A percentile compares a stretch with the other conserved stretches of the same genome.
Conservation (phyloP, 192 early-diverging fungal species). For the Mortierella alpina region DNA sequence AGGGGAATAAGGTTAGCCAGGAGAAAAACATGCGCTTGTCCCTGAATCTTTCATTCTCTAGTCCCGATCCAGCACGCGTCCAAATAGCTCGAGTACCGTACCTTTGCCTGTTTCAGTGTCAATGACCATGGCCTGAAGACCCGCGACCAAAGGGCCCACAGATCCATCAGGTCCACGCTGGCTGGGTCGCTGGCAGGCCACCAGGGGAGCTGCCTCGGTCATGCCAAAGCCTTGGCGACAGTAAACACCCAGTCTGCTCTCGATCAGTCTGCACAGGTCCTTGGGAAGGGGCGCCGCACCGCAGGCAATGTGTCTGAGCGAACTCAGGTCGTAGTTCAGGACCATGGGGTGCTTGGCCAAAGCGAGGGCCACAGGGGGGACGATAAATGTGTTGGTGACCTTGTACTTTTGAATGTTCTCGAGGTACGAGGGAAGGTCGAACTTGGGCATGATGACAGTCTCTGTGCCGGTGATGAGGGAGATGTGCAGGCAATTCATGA, state of each 20-base stretch:
- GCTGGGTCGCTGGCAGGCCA: constrained; percentile 29
- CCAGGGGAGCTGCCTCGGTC: constrained; percentile 58
- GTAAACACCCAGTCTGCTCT: constrained; percentile 52
- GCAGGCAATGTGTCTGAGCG: constrained; percentile 68
- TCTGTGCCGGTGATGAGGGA: constrained; percentile 57
- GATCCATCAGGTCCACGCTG: constrained; percentile 49
- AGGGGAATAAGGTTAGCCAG: not conserved
- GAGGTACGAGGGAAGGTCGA: constrained; percentile 73
- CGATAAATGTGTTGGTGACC: constrained; percentile 71
- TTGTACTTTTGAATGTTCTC: constrained; percentile 76
- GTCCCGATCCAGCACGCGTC: too few species aligned
- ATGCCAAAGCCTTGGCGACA: constrained; percentile 73
- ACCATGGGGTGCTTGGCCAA: constrained; percentile 82
- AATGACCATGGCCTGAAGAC: constrained; percentile 58
- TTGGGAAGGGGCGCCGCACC: constrained; percentile 86
- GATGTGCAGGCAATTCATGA: constrained; percentile 62
- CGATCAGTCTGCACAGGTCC: constrained; percentile 70
- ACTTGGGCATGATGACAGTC: constrained; percentile 83
- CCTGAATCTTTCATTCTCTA: too few species aligned
- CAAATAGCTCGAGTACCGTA: constrained; percentile 5
- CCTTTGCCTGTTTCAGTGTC: constrained; percentile 61
- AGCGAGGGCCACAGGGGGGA: constrained; percentile 75
- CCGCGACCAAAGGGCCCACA: constrained; percentile 57
- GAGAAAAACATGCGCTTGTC: too few species aligned
- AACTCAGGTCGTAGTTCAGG: constrained; percentile 78